phyloP scores from a whole-genome alignment of 495 filamentous ascomycete species.

The Lasiosphaeria ovina region DNA sequence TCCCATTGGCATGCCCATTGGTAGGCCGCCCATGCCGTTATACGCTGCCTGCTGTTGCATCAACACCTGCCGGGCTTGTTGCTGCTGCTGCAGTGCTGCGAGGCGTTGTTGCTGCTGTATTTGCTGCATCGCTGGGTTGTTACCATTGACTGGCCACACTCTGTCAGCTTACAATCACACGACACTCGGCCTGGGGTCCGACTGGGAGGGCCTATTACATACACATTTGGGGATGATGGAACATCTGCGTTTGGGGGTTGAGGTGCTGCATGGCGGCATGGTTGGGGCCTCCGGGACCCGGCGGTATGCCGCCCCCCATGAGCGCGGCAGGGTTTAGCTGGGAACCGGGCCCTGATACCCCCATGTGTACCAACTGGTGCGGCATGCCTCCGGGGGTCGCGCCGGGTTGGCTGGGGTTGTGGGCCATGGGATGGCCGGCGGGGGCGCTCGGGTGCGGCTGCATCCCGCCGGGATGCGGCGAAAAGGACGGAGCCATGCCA shows the following conservation, averaged over 20 bases:
- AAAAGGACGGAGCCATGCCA: slow-evolving; percentile 67
- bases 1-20: slow-evolving; percentile 62
- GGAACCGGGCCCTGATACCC: slow-evolving; percentile 75
- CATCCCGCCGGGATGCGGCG: slow-evolving; percentile 68
- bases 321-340: slow-evolving; percentile 78
- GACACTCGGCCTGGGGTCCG: background rate
- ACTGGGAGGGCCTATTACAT: slow-evolving; percentile 7
- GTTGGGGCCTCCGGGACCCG: slow-evolving; percentile 60
- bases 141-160: slow-evolving; percentile 36
- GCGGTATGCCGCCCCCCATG: slow-evolving; percentile 78
- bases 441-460: slow-evolving; percentile 69
- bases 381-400: slow-evolving; percentile 64
- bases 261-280: slow-evolving; percentile 79
- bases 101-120: slow-evolving; percentile 42
- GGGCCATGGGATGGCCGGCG: slow-evolving; percentile 67
- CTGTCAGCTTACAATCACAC: slow-evolving; percentile 15
- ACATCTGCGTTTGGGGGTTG: slow-evolving; percentile 65
- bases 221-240: slow-evolving; percentile 54
- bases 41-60: slow-evolving; percentile 49
- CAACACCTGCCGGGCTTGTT: slow-evolving; percentile 45
- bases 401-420: slow-evolving; percentile 67
- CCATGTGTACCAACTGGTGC: slow-evolving; percentile 69
- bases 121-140: slow-evolving; percentile 55
- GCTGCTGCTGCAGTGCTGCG: slow-evolving; percentile 39
- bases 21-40: slow-evolving; percentile 45